phyloP scores from a whole-genome alignment of 2,329 filamentous ascomycete species.

The Penicillium sp. region DNA sequence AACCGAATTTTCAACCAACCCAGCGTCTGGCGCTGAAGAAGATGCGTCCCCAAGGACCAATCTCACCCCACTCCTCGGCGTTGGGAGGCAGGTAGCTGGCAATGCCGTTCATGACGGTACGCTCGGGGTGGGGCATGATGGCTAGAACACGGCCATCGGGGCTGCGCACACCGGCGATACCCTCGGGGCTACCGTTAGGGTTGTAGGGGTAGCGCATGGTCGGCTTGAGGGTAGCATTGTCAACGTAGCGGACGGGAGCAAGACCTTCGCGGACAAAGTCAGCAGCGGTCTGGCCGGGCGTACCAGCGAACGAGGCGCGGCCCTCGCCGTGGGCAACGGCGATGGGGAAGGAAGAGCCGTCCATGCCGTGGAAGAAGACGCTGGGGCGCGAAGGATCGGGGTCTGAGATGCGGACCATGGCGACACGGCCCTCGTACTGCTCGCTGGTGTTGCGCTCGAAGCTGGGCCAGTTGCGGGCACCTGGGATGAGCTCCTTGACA shows the following conservation, averaged over 20 bases:
- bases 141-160: slow-evolving; percentile 79
- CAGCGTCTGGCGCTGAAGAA: slow-evolving; percentile 87
- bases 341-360: slow-evolving; percentile 78
- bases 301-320: slow-evolving; percentile 69
- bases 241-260: slow-evolving; percentile 79
- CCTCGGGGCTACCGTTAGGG: slow-evolving; percentile 80
- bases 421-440: slow-evolving; percentile 87
- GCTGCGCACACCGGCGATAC: slow-evolving; percentile 78
- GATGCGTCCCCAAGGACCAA: slow-evolving; percentile 81
- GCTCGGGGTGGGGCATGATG: slow-evolving; percentile 92
- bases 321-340: slow-evolving; percentile 91
- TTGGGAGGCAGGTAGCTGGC: slow-evolving; percentile 73
- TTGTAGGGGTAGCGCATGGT: slow-evolving; percentile 89
- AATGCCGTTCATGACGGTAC: slow-evolving; percentile 80
- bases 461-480: slow-evolving; percentile 78
- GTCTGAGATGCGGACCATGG: slow-evolving; percentile 80
- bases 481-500: slow-evolving; percentile 81
- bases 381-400: slow-evolving; percentile 60
- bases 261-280: slow-evolving; percentile 67
- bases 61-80: slow-evolving; percentile 71
- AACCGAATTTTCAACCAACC: slow-evolving; percentile 63
- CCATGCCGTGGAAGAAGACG: slow-evolving; percentile 92
- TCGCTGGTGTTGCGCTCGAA: slow-evolving; percentile 84
- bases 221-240: slow-evolving; percentile 71
- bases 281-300: slow-evolving; percentile 49